These are phyloP conservation scores for Neonectria coccinea DNA, from an alignment of 2,329 filamentous ascomycete species.

Conservation along the genomic window DNA sequence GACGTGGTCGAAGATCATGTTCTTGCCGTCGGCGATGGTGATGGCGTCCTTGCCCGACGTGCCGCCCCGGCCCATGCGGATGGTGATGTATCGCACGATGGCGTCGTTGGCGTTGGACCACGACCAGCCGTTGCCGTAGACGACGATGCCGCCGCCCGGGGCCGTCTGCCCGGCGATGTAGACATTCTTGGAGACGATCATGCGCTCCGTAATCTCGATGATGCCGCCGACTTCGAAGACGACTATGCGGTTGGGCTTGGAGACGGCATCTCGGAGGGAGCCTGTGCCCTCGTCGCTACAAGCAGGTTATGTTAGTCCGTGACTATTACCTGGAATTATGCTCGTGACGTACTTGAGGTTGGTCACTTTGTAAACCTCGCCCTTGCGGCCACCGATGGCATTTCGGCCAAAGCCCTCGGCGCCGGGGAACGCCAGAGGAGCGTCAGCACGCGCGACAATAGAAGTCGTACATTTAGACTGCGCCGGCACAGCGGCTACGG, in stretches of 20 bases:
- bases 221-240: slow-evolving; percentile 62
- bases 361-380: slow-evolving; percentile 52
- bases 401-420: slow-evolving; percentile 49
- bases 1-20: slow-evolving; percentile 69
- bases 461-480: background rate
- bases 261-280: slow-evolving; percentile 54
- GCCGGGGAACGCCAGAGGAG: slow-evolving; percentile 50
- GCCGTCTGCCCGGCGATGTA: slow-evolving; percentile 63
- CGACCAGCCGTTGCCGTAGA: slow-evolving; percentile 66
- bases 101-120: slow-evolving; percentile 64
- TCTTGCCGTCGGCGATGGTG: slow-evolving; percentile 63
- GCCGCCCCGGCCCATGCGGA: slow-evolving; percentile 65
- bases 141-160: slow-evolving; percentile 60
- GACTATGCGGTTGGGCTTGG: slow-evolving; percentile 56
- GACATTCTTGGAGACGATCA: slow-evolving; percentile 57
- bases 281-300: slow-evolving; percentile 51
- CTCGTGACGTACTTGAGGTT: slow-evolving; percentile 47
- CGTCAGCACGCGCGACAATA: background rate
- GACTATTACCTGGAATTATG: background rate
- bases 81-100: slow-evolving; percentile 66
- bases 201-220: slow-evolving; percentile 58
- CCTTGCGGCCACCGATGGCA: slow-evolving; percentile 51
- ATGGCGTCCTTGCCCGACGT: slow-evolving; percentile 66
- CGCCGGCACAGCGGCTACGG: background rate
- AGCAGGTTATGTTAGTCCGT: background rate